Evolutionary conservation across 768 basidiomycete species (phyloP), one percentile per base, ranked within the genome.

Genomic region (Pulveroboletus sp.): DNA sequence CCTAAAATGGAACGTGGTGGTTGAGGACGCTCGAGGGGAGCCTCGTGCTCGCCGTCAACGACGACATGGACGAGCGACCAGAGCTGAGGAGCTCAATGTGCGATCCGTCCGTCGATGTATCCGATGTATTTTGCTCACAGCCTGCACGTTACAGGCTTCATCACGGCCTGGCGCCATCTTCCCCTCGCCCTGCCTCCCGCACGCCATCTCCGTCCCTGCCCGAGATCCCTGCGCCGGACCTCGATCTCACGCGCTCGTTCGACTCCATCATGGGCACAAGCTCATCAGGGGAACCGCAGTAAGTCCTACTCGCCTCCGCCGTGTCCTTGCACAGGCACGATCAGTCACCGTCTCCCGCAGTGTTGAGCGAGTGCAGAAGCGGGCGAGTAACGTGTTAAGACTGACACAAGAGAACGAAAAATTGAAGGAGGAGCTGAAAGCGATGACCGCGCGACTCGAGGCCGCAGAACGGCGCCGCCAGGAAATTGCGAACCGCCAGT

Each of bases 361-460:
- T 40, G 55, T 24, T 30, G 67, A 72, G 55, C 68, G 66, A 50
- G 65, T 78, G 56, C 73, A 86, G 63, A 89, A 89, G 69, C 81
- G 88, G 54, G 82, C 81, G 37, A 86, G 83, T 59, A 89, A 85
- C 66, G 84, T 90, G 51, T 65, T 86, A 62, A 87, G 84, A 61
- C 73, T 91, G 32, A 76, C 84, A 18, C 76, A 85, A 70, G 88
- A 91, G 74, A 85, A 89, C 65, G 84, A 86, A 66, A 85, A 82
- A 66, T 71, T 91, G 53, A 82, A 84, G 68, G 83, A 77, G 43
- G 82, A 89, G 68, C 76, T 91, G 61, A 81, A 75, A 61, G 84
- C 81, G 43, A 84, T 90, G 83, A 75, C 78, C 17, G 85, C 84
- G 54, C 71, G 86, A 57, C 71, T 90, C 57, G 85, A 87, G 69